phyloP scores from a whole-genome alignment of 1,139 yeast species.

The Nakaseomyces glabratus region DNA sequence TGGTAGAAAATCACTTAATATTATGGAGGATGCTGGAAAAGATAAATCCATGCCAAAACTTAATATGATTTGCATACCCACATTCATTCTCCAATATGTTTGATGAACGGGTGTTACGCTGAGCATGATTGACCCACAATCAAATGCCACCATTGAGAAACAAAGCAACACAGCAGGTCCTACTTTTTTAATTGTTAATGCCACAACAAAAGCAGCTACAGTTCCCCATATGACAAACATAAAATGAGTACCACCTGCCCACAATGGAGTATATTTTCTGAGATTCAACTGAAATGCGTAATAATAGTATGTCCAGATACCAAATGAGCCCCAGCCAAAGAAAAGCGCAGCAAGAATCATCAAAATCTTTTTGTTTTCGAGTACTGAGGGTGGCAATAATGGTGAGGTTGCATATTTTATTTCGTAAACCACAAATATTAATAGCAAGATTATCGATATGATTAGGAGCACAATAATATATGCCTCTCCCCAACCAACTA shows the following conservation, averaged over 20 bases:
- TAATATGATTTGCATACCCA: slow-evolving; percentile 42
- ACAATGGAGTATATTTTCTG: slow-evolving; percentile 38
- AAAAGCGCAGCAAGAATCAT: slow-evolving; percentile 33
- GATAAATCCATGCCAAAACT: slow-evolving; percentile 54
- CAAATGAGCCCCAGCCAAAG: slow-evolving; percentile 53
- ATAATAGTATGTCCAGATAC: slow-evolving; percentile 40
- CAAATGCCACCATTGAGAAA: slow-evolving; percentile 39
- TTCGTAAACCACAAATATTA: slow-evolving; percentile 28
- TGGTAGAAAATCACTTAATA: slow-evolving; percentile 44
- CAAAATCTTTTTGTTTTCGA: slow-evolving; percentile 28
- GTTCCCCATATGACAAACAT: slow-evolving; percentile 43
- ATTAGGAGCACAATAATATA: slow-evolving; percentile 41
- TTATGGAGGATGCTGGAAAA: slow-evolving; percentile 48
- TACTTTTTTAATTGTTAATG: slow-evolving; percentile 36
- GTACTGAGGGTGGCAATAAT: slow-evolving; percentile 39
- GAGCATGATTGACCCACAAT: slow-evolving; percentile 41
- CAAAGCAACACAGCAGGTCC: slow-evolving; percentile 41
- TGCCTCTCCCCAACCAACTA: slow-evolving; percentile 41
- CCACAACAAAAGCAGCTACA: slow-evolving; percentile 40
- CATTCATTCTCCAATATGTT: slow-evolving; percentile 38
- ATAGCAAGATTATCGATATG: slow-evolving; percentile 34
- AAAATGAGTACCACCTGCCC: slow-evolving; percentile 38
- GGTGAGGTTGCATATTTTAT: slow-evolving; percentile 32
- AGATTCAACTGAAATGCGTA: slow-evolving; percentile 37
- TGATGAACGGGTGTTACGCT: slow-evolving; percentile 43